Conservation (phyloP, 495 filamentous ascomycete genomes). For the Zalerion maritima region DNA sequence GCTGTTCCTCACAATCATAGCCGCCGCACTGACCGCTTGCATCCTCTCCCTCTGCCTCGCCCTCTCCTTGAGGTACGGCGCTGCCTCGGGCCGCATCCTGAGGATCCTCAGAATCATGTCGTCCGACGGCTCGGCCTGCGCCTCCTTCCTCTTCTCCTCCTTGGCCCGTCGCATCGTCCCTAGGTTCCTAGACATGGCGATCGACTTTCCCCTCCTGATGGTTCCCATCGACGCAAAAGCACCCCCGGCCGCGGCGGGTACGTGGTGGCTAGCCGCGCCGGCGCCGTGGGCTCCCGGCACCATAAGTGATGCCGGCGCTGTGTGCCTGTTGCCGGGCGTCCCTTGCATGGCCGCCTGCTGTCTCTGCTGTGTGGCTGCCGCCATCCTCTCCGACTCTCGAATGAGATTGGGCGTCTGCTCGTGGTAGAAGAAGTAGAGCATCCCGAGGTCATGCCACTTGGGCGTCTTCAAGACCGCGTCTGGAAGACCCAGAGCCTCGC, state of each 20-base stretch:
- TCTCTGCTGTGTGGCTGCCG: constrained; percentile 68
- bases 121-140: constrained; percentile 91
- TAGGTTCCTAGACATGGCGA: constrained; percentile 88
- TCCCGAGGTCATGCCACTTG: constrained; percentile 95
- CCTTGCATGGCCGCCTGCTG: constrained; percentile 45
- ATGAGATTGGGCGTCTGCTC: constrained; percentile 84
- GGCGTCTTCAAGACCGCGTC: constrained; percentile 84
- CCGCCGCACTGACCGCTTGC: constrained; percentile 77
- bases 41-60: constrained; percentile 89
- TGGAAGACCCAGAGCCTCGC: constrained; percentile 75
- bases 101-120: constrained; percentile 96
- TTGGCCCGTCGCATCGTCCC: constrained; percentile 94
- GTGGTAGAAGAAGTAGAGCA: constrained; percentile 96
- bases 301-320: constrained; percentile 50
- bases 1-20: constrained; percentile 90
- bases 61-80: constrained; percentile 73
- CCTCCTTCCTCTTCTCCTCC: constrained; percentile 86
- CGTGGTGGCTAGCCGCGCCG: too few relatives aligned
- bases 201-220: constrained; percentile 71
- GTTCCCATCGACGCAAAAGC: constrained; percentile 57
- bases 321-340: constrained; percentile 48
- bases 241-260: constrained; percentile 34
- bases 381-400: constrained; percentile 88
- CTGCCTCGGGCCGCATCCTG: constrained; percentile 92
- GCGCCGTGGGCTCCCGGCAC: constrained; percentile 9